Evolutionary conservation across 192 early-diverging fungal species (phyloP).

Genomic region (Coemansia sp.): DNA sequence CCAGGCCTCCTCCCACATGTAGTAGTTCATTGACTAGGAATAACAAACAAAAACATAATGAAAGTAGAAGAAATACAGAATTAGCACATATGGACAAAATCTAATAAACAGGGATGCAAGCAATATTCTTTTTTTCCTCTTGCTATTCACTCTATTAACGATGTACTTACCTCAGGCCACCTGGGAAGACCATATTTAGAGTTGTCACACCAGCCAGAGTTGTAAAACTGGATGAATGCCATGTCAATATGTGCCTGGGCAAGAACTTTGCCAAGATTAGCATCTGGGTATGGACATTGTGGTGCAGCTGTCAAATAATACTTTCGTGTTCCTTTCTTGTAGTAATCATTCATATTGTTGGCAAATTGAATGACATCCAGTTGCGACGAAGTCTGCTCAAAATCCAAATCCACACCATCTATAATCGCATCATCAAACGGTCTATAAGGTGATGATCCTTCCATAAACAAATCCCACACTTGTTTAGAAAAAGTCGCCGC

Average conservation of each 20-base stretch:
- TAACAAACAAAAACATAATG: constrained; percentile 8
- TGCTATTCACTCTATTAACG: background rate
- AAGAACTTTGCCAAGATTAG: constrained; percentile 56
- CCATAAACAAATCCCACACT: constrained; percentile 75
- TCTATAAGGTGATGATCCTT: constrained; percentile 55
- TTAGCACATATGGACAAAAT: background rate
- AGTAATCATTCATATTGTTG: constrained; percentile 54
- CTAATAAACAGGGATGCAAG: background rate
- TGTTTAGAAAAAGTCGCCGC: constrained; percentile 63
- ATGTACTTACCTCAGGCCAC: constrained; percentile 45
- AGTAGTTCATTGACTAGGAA: constrained; percentile 51
- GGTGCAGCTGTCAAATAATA: constrained; percentile 68
- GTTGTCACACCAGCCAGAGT: constrained; percentile 63
- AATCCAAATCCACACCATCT: constrained; percentile 72
- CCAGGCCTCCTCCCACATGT: constrained; percentile 58
- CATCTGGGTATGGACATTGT: constrained; percentile 71
- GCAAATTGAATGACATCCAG: constrained; percentile 59
- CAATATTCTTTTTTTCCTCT: background rate
- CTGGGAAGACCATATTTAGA: constrained; percentile 44
- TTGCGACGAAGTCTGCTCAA: constrained; percentile 62
- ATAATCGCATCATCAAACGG: constrained; percentile 71
- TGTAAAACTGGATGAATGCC: constrained; percentile 78
- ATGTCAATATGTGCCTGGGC: constrained; percentile 60
- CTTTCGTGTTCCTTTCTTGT: constrained; percentile 39
- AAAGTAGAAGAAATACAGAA: background rate